phyloP scores from a whole-genome alignment of 2,329 filamentous ascomycete genomes.

The Madurella mycetomatis region DNA sequence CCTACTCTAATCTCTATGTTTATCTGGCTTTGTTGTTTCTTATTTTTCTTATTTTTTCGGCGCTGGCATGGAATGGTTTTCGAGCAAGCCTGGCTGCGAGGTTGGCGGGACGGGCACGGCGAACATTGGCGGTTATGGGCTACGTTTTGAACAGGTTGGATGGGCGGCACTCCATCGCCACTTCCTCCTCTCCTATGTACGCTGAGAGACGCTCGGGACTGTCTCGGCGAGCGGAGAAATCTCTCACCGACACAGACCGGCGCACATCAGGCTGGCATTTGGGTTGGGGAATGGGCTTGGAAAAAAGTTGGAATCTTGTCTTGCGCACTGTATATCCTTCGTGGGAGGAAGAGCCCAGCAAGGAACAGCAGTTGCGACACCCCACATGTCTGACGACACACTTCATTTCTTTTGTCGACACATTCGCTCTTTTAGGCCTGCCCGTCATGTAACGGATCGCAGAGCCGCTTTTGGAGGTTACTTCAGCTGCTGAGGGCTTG shows the following conservation, averaged over 20 bases:
- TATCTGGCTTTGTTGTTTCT: slow-evolving; percentile 29
- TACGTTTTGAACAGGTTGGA: slow-evolving; percentile 11
- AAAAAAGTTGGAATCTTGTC: slow-evolving; percentile 1
- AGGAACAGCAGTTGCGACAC: slow-evolving; percentile 6
- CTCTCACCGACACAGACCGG: slow-evolving; percentile 15
- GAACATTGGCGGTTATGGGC: slow-evolving; percentile 17
- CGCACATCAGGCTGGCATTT: slow-evolving; percentile 8
- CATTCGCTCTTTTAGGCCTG: slow-evolving; percentile 6
- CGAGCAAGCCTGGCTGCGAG: slow-evolving; percentile 23
- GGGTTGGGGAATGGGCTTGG: slow-evolving; percentile 11
- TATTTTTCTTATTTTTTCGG: no score
- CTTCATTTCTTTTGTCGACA: slow-evolving; percentile 14
- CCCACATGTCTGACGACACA: slow-evolving; percentile 18
- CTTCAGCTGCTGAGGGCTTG: background rate
- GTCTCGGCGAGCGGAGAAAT: slow-evolving; percentile 21
- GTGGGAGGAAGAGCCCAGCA: slow-evolving; percentile 21
- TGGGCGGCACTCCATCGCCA: slow-evolving; percentile 9
- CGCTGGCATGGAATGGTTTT: slow-evolving; percentile 22
- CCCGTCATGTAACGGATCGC: background rate
- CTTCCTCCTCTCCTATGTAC: slow-evolving; percentile 18
- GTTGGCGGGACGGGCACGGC: slow-evolving; percentile 22
- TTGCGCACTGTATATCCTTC: slow-evolving; percentile 4
- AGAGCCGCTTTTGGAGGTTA: background rate
- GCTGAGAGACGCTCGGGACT: slow-evolving; percentile 6
- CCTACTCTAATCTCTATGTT: slow-evolving; percentile 20